Evolutionary conservation across 2,329 filamentous ascomycete genomes (phyloP), one percentile per base, ranked within the genome.

Genomic region (Spiromastix sp.): DNA sequence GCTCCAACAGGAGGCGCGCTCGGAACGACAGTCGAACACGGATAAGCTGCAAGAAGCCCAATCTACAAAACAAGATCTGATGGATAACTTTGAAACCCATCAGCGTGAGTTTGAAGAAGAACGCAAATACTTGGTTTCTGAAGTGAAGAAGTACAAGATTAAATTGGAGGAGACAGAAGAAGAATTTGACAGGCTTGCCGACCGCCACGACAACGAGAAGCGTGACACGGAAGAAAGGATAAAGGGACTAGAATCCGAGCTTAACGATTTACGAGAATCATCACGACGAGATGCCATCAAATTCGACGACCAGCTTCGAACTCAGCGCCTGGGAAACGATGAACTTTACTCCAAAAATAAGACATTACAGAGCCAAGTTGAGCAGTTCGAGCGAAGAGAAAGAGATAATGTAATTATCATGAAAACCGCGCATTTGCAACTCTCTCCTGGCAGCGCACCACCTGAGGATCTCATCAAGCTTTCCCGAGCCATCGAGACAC

Each of bases 11-110:
- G 83, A 93, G 42, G 70, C 81, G 3, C 68, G 72, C 35, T 61
- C 66, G 55, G 44, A 74, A 67, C 33, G 72, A 70, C 46, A 74
- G 74, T 52, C 72, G 66, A 47, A 71, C 75, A 48, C 74, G 73
- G 51, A 79, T 72, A 63, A 73, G 67, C 50, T 94, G 42, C 77
- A 91, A 43, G 89, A 96, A 56, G 84, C 77, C 4, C 85, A 91
- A 48, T 87, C 85, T 2, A 95, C 83, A 1, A 98, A 98, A 58
- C 82, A 83, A 48, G 91, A 96, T 56, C 74, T 98, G 7, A 77
- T 98, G 61, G 81, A 85, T 45, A 98, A 98, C 51, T 85, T 98
- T 64, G 86, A 96, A 52, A 83, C 87, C 9, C 74, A 93, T 45
- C 85, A 95, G 58, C 77, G 77, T 17, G 91, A 96, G 51, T 95